Conservation (phyloP, 176 grass and related monocot genomes). For the Saccharum officinarum region DNA sequence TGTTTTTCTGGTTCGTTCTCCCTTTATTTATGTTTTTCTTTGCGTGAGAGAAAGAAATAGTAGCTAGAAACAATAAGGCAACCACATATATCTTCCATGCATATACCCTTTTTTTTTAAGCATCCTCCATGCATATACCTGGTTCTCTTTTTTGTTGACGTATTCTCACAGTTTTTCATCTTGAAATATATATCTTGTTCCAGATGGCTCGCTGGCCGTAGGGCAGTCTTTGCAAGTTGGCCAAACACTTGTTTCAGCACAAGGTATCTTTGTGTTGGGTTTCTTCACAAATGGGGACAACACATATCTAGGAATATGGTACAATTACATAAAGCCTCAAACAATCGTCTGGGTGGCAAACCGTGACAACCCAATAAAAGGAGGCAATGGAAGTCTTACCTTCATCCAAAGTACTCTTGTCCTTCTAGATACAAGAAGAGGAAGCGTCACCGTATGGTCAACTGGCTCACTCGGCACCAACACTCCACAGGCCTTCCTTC, state of each 20-base stretch:
- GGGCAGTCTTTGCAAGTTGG: constrained; percentile 2
- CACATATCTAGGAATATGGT: constrained; percentile 58
- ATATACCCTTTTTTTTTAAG: too few species aligned
- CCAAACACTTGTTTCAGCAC: constrained; percentile 42
- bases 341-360: constrained; percentile 64
- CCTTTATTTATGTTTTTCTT: too few species aligned
- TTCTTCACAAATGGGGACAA: constrained; percentile 27
- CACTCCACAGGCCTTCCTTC: constrained; percentile 38
- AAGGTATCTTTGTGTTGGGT: constrained; percentile 36
- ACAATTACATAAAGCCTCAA: constrained; percentile 10
- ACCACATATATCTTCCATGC: too few species aligned
- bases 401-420: constrained; percentile 20
- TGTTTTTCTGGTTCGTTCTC: too few species aligned
- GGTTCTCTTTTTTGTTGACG: too few species aligned
- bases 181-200: not conserved
- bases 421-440: not conserved
- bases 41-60: too few species aligned
- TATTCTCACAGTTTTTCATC: not conserved
- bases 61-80: too few species aligned
- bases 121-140: too few species aligned
- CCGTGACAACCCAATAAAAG: constrained; percentile 23
- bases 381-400: not conserved
- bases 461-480: not conserved
- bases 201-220: constrained; percentile 23
- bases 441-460: not conserved